These are phyloP conservation scores for Aspergillus sp. DNA, from an alignment of 2,329 filamentous ascomycete genomes.

Conservation along the genomic window DNA sequence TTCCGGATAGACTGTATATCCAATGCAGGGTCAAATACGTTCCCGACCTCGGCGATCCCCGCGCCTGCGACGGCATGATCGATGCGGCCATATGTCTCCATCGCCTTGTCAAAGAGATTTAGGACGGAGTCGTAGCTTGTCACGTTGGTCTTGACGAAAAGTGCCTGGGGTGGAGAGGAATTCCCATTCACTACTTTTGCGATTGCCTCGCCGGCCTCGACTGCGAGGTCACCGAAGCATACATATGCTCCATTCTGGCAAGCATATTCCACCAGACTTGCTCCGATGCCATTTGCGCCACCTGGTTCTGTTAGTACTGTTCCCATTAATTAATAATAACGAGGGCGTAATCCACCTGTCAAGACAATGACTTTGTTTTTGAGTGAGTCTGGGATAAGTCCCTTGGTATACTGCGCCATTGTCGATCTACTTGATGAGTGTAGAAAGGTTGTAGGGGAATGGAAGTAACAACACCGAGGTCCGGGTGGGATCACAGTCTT, in stretches of 20 bases:
- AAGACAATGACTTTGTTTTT: slow-evolving; percentile 19
- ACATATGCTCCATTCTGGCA: slow-evolving; percentile 40
- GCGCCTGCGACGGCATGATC: slow-evolving; percentile 52
- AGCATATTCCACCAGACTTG: slow-evolving; percentile 41
- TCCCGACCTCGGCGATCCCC: slow-evolving; percentile 45
- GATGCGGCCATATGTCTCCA: slow-evolving; percentile 44
- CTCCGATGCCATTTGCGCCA: slow-evolving; percentile 48
- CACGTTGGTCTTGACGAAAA: slow-evolving; percentile 49
- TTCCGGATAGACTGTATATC: slow-evolving; percentile 43
- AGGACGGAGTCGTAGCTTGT: slow-evolving; percentile 47
- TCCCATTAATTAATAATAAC: no score
- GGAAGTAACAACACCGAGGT: no score
- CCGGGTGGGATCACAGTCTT: no score
- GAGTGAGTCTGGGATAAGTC: slow-evolving; percentile 9
- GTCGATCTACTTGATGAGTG: no score
- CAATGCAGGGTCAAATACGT: slow-evolving; percentile 47
- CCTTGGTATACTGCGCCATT: slow-evolving; percentile 16
- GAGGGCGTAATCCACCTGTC: slow-evolving; percentile 7
- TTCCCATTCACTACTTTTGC: slow-evolving; percentile 11
- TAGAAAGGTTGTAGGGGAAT: no score
- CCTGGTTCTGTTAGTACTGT: slow-evolving; percentile 23
- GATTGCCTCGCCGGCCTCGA: slow-evolving; percentile 32
- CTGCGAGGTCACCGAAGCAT: slow-evolving; percentile 46
- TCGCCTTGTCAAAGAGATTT: slow-evolving; percentile 48
- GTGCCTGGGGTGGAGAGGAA: slow-evolving; percentile 15